A percentile compares a stretch with the other conserved stretches of the same genome.
These are phyloP conservation scores for Hericium erinaceus DNA, from an alignment of 768 basidiomycete genomes.

Conservation along the genomic window DNA sequence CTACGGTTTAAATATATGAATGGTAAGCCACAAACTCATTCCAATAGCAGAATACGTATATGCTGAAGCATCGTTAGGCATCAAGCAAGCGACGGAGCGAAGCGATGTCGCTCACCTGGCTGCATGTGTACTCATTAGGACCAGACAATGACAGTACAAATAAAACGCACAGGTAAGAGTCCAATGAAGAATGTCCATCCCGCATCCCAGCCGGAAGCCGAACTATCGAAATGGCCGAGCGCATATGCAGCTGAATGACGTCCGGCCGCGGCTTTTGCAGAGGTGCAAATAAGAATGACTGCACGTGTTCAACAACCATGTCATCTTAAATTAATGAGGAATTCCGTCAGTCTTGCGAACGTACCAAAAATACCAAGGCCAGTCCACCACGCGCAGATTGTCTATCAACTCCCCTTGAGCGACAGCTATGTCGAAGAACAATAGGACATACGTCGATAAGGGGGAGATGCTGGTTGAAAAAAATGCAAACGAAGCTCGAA, in stretches of 20 bases:
- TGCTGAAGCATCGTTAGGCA: conserved; percentile 20
- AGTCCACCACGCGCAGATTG: conserved; percentile 55
- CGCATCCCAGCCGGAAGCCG: conserved; percentile 57
- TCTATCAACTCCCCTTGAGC: conserved; percentile 23
- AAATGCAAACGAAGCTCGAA: conserved; percentile 42
- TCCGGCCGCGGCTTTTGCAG: conserved; percentile 46
- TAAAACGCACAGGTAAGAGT: conserved; percentile 38
- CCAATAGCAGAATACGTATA: conserved; percentile 54
- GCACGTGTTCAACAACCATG: conserved; percentile 4
- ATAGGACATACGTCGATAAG: conserved; percentile 32
- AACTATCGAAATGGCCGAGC: conserved; percentile 48
- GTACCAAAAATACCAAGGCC: conserved; percentile 44
- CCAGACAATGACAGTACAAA: too few relatives aligned
- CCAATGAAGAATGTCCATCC: conserved; percentile 68
- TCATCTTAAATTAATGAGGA: neutral
- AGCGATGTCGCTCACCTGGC: conserved; percentile 13
- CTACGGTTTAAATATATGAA: neutral
- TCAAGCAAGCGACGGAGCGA: neutral
- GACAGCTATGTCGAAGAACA: conserved; percentile 2
- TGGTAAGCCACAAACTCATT: conserved; percentile 34
- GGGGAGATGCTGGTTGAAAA: conserved; percentile 43
- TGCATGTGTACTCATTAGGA: neutral
- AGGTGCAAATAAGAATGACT: conserved; percentile 50
- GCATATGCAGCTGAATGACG: conserved; percentile 47
- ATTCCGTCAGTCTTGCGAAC: too few relatives aligned